A percentile compares a stretch with the other conserved stretches of the same genome.
These are phyloP conservation scores for Kwoniella heveanensis DNA, from an alignment of 768 basidiomycete species.

Conservation along the genomic window DNA sequence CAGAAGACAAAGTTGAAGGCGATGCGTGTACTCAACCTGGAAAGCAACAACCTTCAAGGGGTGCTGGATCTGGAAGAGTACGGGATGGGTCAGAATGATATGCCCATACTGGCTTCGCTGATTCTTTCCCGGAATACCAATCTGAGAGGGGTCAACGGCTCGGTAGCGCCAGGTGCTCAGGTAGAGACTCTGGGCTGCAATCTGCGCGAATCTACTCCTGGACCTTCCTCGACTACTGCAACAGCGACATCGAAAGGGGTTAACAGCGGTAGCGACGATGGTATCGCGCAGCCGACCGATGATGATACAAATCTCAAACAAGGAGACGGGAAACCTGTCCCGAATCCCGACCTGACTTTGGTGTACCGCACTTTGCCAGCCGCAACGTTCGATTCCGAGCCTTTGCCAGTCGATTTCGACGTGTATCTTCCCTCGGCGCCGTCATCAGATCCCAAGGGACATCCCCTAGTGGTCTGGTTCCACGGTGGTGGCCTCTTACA, in stretches of 20 bases:
- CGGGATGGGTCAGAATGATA: conserved; percentile 25
- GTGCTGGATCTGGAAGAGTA: conserved; percentile 24
- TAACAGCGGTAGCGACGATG: background rate
- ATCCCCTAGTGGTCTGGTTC: conserved; percentile 52
- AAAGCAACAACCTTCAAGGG: conserved; percentile 37
- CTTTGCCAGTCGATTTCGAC: conserved; percentile 47
- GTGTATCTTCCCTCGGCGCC: conserved; percentile 44
- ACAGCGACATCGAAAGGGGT: background rate
- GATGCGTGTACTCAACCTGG: conserved; percentile 38
- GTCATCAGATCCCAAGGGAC: conserved; percentile 20
- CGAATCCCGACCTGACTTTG: conserved; percentile 34
- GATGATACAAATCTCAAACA: background rate
- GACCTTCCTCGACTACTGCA: conserved; percentile 2
- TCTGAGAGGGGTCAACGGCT: conserved; percentile 25
- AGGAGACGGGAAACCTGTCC: conserved; percentile 13
- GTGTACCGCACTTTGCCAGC: conserved; percentile 42
- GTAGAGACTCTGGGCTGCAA: conserved; percentile 38
- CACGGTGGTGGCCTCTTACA: conserved; percentile 53
- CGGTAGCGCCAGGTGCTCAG: conserved; percentile 15
- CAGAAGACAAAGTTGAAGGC: conserved; percentile 12
- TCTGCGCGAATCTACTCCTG: conserved; percentile 13
- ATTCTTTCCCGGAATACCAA: conserved; percentile 32
- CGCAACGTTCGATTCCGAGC: conserved; percentile 48
- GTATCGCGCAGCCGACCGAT: background rate
- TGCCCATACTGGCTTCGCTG: conserved; percentile 33